Conservation (phyloP, 192 early-diverging fungal genomes). For the Paraglomus occultum region DNA sequence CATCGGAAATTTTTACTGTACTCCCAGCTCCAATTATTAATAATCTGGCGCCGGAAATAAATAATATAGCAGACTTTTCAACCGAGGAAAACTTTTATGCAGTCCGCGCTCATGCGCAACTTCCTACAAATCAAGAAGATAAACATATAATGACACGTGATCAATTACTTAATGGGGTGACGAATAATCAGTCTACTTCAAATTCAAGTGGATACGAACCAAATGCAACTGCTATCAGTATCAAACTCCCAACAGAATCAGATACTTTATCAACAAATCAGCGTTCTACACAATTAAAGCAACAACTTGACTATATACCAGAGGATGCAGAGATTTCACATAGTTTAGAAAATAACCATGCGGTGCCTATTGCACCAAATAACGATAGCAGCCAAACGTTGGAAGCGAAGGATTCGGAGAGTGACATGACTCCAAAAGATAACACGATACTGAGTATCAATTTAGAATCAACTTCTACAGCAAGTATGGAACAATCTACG, state of each 20-base stretch:
- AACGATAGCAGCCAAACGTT: too few species aligned
- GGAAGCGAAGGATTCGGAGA: too few species aligned
- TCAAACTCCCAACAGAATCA: neutral
- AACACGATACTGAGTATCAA: too few species aligned
- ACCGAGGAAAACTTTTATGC: neutral
- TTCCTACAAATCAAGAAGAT: too few species aligned
- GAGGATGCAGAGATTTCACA: slow-evolving; percentile 8
- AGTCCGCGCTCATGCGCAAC: too few species aligned
- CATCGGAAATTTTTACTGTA: slow-evolving; percentile 47
- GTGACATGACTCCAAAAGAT: too few species aligned
- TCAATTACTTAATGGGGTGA: too few species aligned
- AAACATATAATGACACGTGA: too few species aligned
- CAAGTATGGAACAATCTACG: too few species aligned
- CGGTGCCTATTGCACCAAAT: too few species aligned
- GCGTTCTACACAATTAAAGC: neutral
- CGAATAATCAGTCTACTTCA: too few species aligned
- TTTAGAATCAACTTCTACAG: too few species aligned
- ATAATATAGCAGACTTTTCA: neutral
- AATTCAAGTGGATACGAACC: neutral
- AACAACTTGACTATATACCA: neutral
- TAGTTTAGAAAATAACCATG: neutral
- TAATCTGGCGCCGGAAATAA: neutral
- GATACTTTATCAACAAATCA: slow-evolving; percentile 3
- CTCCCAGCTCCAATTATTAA: slow-evolving; percentile 44
- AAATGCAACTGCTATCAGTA: neutral